Evolutionary conservation across 1,284 basidiomycete genomes (phyloP), one percentile per base, ranked within the genome.

Genomic region (Apiotrichum gamsii): DNA sequence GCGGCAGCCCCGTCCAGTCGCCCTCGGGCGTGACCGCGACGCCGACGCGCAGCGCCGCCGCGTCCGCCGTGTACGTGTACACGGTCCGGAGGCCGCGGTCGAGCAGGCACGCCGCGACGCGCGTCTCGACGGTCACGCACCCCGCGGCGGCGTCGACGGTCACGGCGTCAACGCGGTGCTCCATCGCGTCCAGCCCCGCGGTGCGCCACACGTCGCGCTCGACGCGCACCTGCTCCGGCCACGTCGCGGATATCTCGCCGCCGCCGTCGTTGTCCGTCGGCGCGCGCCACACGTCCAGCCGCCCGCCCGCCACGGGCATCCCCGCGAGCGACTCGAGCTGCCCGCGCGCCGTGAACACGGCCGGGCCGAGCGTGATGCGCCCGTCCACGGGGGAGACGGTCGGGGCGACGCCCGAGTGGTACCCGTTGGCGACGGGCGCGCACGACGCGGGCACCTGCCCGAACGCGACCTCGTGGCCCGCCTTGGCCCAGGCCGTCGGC

Each of bases 381-480:
- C 24, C 36, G 11, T 18, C 42, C 2, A 14, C 15, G 29, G 44
- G 33, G 30, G 14, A 14, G 19, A 39, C 14, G 10, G 6, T 9
- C 9, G 47, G 47, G 5, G 41, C 20, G 18, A 49, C 41, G 25
- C 13, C 19, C 15, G 47, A 8, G 24, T 13, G 28, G 25, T 35
- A 13, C 3, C 29, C 34, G 14, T 5, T 15, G 38, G 25, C 18
- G 5, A 21, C 33, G 20, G 30, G 25, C 5, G 36, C 5, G 13
- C 10, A 5, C 9, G 19, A 18, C 4, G 36, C 15, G 5, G 16
- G 20, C 4, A 37, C n/a, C 45, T 60, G 56, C n/a, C 35, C 56
- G 43, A 43, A 58, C 1, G 56, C 47, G 5, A 61, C 29, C 39
- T 56, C 59, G 38, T 61, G 59, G 0, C 52, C 57, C 0, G 36